Percentiles rank a stretch among this genome's conserved stretches.
Evolutionary conservation across 257 asterid genomes (phyloP).

Genomic region (Solanum chilense): DNA sequence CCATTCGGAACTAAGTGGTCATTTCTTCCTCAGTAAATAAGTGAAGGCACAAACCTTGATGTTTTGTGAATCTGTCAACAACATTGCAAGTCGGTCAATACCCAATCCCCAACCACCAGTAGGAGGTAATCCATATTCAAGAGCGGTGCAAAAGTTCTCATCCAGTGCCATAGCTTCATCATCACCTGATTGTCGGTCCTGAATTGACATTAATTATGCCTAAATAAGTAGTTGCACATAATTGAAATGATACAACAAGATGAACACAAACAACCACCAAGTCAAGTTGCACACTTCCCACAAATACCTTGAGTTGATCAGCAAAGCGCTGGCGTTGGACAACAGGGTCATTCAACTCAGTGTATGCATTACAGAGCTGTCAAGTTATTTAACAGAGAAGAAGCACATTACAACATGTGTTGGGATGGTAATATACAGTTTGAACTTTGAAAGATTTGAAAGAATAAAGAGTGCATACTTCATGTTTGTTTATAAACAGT

Average conservation of each 20-base stretch:
- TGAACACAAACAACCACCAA: background rate
- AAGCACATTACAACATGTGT: background rate
- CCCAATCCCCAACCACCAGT: conserved; percentile 99
- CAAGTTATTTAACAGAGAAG: background rate
- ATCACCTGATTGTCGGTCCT: conserved; percentile 97
- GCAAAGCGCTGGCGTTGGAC: conserved; percentile 93
- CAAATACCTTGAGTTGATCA: conserved; percentile 79
- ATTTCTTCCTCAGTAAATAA: background rate
- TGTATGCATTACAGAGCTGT: conserved; percentile 90
- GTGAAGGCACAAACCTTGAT: conserved; percentile 44
- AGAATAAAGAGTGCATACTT: conserved; percentile 25
- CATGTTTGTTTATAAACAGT: conserved; percentile 80
- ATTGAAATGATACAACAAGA: background rate
- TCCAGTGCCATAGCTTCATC: conserved; percentile 98
- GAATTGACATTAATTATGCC: background rate
- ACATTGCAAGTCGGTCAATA: conserved; percentile 76
- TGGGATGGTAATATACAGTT: background rate
- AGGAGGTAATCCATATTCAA: conserved; percentile 92
- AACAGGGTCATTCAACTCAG: conserved; percentile 91
- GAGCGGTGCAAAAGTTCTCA: conserved; percentile 78
- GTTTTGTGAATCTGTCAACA: conserved; percentile 88
- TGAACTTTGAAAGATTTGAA: background rate
- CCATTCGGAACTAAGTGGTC: background rate
- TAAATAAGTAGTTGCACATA: background rate
- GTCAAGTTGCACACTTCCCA: background rate